Percentiles rank a stretch among this genome's conserved stretches.
Evolutionary conservation across 495 filamentous ascomycete species (phyloP).

Genomic region (Ramalina intermedia): DNA sequence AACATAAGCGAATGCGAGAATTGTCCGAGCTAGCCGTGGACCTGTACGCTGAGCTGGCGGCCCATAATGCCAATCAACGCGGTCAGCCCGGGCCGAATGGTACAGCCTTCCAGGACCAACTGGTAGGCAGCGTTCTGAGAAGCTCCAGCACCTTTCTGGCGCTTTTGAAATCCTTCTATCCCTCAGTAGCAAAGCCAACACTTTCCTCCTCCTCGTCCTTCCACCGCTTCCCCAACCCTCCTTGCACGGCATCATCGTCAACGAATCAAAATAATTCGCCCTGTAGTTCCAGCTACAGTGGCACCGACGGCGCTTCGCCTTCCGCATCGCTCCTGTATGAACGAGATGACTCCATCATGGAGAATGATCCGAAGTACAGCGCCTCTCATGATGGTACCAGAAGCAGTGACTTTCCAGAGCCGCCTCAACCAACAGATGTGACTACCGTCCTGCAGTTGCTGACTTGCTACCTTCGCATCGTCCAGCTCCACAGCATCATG

Average conservation of each 20-base stretch:
- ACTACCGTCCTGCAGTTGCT: slow-evolving; percentile 6
- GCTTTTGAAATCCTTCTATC: slow-evolving; percentile 2
- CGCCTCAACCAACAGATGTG: background rate
- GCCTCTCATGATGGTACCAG: background rate
- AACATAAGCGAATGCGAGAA: too few species aligned
- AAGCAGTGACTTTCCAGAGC: background rate
- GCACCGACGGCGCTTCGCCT: background rate
- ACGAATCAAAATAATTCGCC: background rate
- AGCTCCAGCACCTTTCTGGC: slow-evolving; percentile 4
- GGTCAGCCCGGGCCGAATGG: too few species aligned
- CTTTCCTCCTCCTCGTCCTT: background rate
- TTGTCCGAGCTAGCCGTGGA: too few species aligned
- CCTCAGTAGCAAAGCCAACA: background rate
- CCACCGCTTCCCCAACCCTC: background rate
- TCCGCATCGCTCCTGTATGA: background rate
- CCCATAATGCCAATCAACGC: too few species aligned
- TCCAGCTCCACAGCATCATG: slow-evolving; percentile 8
- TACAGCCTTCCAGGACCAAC: background rate
- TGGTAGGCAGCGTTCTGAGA: slow-evolving; percentile 5
- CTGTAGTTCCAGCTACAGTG: background rate
- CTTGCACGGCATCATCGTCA: background rate
- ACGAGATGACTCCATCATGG: background rate
- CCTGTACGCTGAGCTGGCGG: too few species aligned
- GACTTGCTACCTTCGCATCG: slow-evolving; percentile 8
- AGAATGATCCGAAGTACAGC: background rate